Conservation (phyloP, 1,284 basidiomycete genomes). For the Lentinula novae-zelandiae region DNA sequence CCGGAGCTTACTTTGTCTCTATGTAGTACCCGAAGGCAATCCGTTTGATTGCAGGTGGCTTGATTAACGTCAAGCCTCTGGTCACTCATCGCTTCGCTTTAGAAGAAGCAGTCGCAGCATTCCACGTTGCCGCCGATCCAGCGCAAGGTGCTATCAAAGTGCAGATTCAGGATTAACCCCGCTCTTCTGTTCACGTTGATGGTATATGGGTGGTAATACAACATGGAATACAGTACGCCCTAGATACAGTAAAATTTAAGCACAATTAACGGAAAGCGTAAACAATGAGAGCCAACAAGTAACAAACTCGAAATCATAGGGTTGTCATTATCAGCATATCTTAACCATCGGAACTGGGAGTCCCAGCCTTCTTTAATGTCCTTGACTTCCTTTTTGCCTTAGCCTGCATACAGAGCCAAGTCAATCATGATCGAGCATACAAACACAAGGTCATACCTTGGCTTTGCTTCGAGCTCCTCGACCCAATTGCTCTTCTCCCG, state of each 20-base stretch:
- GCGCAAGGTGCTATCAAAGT: constrained; percentile 64
- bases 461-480: constrained; percentile 33
- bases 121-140: constrained; percentile 72
- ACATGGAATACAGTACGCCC: not conserved
- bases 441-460: constrained; percentile 24
- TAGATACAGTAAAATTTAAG: not conserved
- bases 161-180: constrained; percentile 47
- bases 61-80: constrained; percentile 76
- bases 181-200: not conserved
- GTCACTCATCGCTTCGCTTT: constrained; percentile 84
- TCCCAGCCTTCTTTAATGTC: constrained; percentile 7
- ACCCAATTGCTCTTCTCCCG: constrained; percentile 28
- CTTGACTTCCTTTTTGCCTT: constrained; percentile 13
- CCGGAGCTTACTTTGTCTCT: not conserved
- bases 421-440: not conserved
- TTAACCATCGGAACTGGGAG: constrained; percentile 7
- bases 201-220: not conserved
- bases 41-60: constrained; percentile 66
- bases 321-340: not conserved
- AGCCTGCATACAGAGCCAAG: constrained; percentile 6
- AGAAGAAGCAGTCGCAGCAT: constrained; percentile 74
- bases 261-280: not conserved
- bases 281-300: not conserved
- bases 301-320: not conserved
- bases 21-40: constrained; percentile 78